Evolutionary conservation across 2,329 filamentous ascomycete genomes (phyloP).

Genomic region (Sporothrix curviconia): DNA sequence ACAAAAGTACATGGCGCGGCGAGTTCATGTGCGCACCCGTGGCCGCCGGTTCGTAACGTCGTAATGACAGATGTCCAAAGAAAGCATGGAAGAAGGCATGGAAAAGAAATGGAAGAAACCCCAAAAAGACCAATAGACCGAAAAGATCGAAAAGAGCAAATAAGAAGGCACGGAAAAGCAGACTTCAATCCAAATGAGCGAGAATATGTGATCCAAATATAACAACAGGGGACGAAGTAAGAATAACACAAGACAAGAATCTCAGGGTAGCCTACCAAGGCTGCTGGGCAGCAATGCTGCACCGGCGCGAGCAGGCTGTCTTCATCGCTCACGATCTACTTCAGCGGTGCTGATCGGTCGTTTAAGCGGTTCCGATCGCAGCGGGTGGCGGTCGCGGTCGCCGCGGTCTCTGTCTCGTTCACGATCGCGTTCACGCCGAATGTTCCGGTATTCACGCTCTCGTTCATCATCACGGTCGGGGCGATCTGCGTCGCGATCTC

Average conservation of each 20-base stretch:
- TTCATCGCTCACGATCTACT: conserved; percentile 36
- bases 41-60: background rate
- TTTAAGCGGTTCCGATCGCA: conserved; percentile 36
- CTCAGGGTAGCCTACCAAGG: background rate
- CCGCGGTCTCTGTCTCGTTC: conserved; percentile 28
- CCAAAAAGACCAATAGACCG: background rate
- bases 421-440: conserved; percentile 18
- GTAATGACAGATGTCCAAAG: background rate
- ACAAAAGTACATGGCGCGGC: too few species aligned
- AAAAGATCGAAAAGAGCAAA: background rate
- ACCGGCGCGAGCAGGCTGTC: too few species aligned
- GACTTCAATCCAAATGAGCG: too few species aligned
- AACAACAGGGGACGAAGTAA: background rate
- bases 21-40: too few species aligned
- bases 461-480: background rate
- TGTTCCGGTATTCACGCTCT: conserved; percentile 13
- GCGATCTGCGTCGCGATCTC: conserved; percentile 18
- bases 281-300: too few species aligned
- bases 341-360: conserved; percentile 47
- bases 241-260: background rate
- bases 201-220: background rate
- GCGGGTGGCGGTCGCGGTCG: conserved; percentile 30
- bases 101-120: background rate
- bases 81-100: too few species aligned
- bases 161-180: background rate